These are phyloP conservation scores for Leccinum subtestaceum DNA, from an alignment of 768 basidiomycete genomes.

Conservation along the genomic window DNA sequence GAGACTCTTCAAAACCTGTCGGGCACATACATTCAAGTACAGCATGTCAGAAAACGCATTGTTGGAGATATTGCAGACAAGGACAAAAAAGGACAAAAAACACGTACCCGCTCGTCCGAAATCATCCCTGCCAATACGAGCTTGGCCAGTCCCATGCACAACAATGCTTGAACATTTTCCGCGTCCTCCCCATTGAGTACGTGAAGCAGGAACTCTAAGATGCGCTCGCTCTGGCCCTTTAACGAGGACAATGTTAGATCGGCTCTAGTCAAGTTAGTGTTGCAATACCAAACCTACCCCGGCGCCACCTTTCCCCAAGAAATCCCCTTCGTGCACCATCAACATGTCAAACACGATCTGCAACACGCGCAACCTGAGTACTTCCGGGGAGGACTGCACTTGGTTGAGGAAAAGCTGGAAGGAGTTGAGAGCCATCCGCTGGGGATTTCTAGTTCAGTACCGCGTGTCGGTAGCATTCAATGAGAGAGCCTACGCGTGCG, in stretches of 20 bases:
- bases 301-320: constrained; percentile 47
- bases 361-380: constrained; percentile 66
- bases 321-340: constrained; percentile 74
- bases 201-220: constrained; percentile 65
- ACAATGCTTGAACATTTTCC: constrained; percentile 63
- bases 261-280: not conserved
- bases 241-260: not conserved
- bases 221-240: constrained; percentile 44
- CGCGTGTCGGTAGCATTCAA: not conserved
- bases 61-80: not conserved
- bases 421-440: constrained; percentile 42
- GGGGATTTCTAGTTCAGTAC: not conserved
- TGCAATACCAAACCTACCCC: constrained; percentile 26
- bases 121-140: constrained; percentile 77
- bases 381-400: constrained; percentile 59
- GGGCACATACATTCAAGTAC: not conserved
- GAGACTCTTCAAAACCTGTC: constrained; percentile 47
- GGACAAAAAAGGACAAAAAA: not conserved
- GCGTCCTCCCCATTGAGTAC: constrained; percentile 53
- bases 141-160: constrained; percentile 83
- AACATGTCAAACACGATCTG: constrained; percentile 83
- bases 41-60: not conserved
- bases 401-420: constrained; percentile 84
- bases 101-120: constrained; percentile 61
- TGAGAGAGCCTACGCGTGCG: constrained; percentile 38